Base-by-base conservation (phyloP, 192 early-diverging fungal species). In the Geranomyces variabilis region DNA sequence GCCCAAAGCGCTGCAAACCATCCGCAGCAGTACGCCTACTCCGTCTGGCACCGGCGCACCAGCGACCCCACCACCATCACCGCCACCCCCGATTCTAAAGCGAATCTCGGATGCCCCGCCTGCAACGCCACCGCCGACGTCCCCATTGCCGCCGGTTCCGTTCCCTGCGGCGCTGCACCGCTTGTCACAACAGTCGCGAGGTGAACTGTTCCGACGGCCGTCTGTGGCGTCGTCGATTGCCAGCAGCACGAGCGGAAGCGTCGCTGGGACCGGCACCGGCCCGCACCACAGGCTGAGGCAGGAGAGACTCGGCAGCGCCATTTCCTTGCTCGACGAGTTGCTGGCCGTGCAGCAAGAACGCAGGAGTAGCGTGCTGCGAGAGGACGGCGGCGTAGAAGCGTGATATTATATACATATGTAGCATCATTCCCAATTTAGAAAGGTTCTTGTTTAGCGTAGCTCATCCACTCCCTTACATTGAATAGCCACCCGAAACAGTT, bases 31-130 rank as follows among this genome's bases (percentile, higher is more conserved):
- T 14, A 55, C 51, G 4, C 51, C 26, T 14, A 55, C 51, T n/a
- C 51, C 26, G 15, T n/a, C 26, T 14, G 51, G 21, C 6, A 6
- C 28, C 28, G 24, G 31, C 46, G 24, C 63, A 41, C 45, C 63
- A 21, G 63, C 63, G 17, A 66, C 63, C 21, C 45, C 63, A 22
- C 63, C 63, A 46, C 63, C 63, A 47, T 33, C 63, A 0, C n/a
- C 46, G 46, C 63, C 63, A 33, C 19, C 30, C 13, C 63, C 68
- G 28, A n/a, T 53, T 26, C 51, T 53, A 3, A 53, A 53, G 51
- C 51, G n/a, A 15, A n/a, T n/a, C 3, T 24, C n/a, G n/a, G 51
- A 53, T n/a, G n/a, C 51, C n/a, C 51, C 51, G 51, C 51, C 51
- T 3, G n/a, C 51, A 15, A 53, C 51, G 17, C 51, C 51, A 7